These are phyloP conservation scores for Acacia confusa DNA, from an alignment of 306 rosid genomes.

Conservation along the genomic window DNA sequence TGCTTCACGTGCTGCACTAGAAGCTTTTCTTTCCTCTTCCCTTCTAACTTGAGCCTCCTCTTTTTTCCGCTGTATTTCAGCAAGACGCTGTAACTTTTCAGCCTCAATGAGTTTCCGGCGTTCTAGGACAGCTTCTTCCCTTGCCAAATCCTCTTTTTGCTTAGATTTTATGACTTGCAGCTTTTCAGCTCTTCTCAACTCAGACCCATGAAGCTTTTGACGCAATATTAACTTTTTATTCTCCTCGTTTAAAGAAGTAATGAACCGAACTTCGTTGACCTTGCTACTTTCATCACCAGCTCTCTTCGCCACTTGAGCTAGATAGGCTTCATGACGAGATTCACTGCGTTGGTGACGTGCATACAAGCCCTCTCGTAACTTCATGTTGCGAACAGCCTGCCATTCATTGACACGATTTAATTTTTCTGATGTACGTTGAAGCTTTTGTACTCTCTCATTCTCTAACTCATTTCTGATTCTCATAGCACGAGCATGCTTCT, in stretches of 20 bases:
- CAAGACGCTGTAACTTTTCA: slow-evolving; percentile 96
- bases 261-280: slow-evolving; percentile 96
- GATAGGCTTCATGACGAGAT: slow-evolving; percentile 95
- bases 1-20: slow-evolving; percentile 98
- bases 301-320: slow-evolving; percentile 97
- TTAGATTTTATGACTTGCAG: slow-evolving; percentile 90
- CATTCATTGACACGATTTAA: slow-evolving; percentile 83
- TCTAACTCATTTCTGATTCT: slow-evolving; percentile 91
- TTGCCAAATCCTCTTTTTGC: slow-evolving; percentile 96
- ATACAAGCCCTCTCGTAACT: slow-evolving; percentile 94
- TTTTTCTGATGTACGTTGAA: slow-evolving; percentile 90
- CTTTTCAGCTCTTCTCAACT: slow-evolving; percentile 97
- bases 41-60: slow-evolving; percentile 97
- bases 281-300: slow-evolving; percentile 99
- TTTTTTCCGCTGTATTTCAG: slow-evolving; percentile 93
- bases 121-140: slow-evolving; percentile 97
- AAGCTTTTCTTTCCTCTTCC: slow-evolving; percentile 98
- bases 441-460: slow-evolving; percentile 94
- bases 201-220: slow-evolving; percentile 96
- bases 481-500: slow-evolving; percentile 97
- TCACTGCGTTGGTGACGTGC: slow-evolving; percentile 97
- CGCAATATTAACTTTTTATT: slow-evolving; percentile 85
- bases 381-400: slow-evolving; percentile 91
- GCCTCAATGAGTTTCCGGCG: slow-evolving; percentile 93
- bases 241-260: slow-evolving; percentile 93